Evolutionary conservation across 352 stramenopile genomes (phyloP), one percentile per base, ranked within the genome.

Genomic region (Globisporangium parvum): DNA sequence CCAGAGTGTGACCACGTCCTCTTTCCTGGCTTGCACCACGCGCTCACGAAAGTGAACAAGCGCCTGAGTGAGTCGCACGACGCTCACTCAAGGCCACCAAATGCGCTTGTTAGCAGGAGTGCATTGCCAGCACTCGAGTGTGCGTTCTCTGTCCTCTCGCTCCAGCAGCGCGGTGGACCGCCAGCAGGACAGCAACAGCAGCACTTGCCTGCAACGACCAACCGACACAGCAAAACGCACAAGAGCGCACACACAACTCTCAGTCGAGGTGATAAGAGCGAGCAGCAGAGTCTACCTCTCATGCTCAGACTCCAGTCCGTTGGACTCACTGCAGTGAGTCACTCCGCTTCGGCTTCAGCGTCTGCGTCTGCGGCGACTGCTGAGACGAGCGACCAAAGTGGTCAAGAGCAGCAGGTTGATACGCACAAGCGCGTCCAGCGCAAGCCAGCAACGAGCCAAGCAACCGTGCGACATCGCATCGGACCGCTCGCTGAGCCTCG

Each of bases 21-120:
- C 14, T 78, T 93, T 47, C 83, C 83, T 37, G 80, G 80, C 14
- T 66, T 93, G 20, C 60, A 81, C 24, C 49, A 74, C 20, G 23
- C 80, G 23, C 42, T 64, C 26, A 33, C 39, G 23, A 55, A 47
- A n/a, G 50, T 55, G 47, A 67, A 62, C 24, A 42, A 60, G 31
- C 51, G 61, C 41, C 6, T 44, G n/a, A 28, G 15, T 21, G 23
- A 17, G 6, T 8, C 11, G 20, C 33, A 26, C 9, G 45, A 56
- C 0, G 37, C 9, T 6, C 24, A 3, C 1, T 3, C 21, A 5
- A 31, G 33, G 18, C 2, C 24, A 6, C 58, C 37, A 33, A 11
- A 39, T 20, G 26, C 28, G 14, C 12, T n/a, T 8, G 39, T 2
- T n/a, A 42, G 20, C 39, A 54, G 57, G 52, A 15, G 35, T 28